A percentile compares a stretch with the other conserved stretches of the same genome.
These are phyloP conservation scores for Asclepias syriaca DNA, from an alignment of 257 asterid genomes.

Conservation along the genomic window DNA sequence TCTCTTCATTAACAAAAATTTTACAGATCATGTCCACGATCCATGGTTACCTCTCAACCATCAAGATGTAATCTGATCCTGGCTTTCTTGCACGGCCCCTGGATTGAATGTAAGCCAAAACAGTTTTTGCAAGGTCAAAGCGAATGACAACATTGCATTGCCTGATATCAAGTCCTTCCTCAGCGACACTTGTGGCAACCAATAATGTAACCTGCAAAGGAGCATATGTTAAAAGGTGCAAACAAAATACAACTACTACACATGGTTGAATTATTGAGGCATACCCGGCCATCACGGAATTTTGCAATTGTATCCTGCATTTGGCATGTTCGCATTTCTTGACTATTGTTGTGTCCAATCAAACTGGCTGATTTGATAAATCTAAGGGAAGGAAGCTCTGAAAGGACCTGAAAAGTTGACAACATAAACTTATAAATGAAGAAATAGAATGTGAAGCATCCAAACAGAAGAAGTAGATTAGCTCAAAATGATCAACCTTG, in stretches of 20 bases:
- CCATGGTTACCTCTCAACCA: constrained; percentile 87
- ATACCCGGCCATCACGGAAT: constrained; percentile 98
- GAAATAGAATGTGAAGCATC: constrained; percentile 16
- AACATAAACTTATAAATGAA: constrained; percentile 16
- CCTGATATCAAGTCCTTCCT: constrained; percentile 98
- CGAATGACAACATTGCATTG: constrained; percentile 99
- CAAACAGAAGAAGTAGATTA: neutral
- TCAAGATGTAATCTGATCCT: constrained; percentile 96
- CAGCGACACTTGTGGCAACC: constrained; percentile 99
- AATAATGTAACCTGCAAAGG: constrained; percentile 75
- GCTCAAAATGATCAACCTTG: constrained; percentile 47
- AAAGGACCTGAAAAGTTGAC: constrained; percentile 58
- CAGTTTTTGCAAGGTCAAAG: constrained; percentile 99
- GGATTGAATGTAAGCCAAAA: constrained; percentile 95
- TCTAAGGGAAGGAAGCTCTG: constrained; percentile 87
- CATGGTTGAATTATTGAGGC: constrained; percentile 25
- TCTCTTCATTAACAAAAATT: constrained; percentile 10
- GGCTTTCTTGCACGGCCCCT: constrained; percentile 99
- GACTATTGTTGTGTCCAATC: constrained; percentile 95
- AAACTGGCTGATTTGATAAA: constrained; percentile 91
- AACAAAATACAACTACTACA: constrained; percentile 9
- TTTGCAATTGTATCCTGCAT: constrained; percentile 95
- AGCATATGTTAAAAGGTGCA: constrained; percentile 5
- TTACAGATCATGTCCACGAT: constrained; percentile 13
- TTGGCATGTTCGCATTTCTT: constrained; percentile 94